These are phyloP conservation scores for Apium graveolens DNA, from an alignment of 129 eudicot species.

Conservation along the genomic window DNA sequence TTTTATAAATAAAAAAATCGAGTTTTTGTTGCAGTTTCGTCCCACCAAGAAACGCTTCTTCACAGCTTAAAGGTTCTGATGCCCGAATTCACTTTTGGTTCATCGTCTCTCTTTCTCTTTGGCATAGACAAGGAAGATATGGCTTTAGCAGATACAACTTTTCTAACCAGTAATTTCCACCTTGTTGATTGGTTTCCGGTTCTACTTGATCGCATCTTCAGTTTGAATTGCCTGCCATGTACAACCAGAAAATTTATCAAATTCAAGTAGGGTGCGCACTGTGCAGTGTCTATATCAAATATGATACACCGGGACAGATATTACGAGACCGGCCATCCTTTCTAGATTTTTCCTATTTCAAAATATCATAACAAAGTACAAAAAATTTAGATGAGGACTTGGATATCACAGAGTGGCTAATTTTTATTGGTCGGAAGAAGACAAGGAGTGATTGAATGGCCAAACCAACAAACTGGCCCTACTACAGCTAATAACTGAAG, in stretches of 20 bases:
- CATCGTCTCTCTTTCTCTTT: slow-evolving; percentile 57
- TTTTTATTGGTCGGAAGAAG: neutral
- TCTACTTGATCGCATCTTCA: slow-evolving; percentile 31
- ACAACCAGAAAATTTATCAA: neutral
- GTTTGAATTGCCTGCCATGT: slow-evolving; percentile 55
- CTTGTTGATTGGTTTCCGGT: slow-evolving; percentile 32
- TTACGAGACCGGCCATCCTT: neutral
- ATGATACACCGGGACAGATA: neutral
- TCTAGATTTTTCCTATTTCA: neutral
- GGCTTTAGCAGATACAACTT: slow-evolving; percentile 63
- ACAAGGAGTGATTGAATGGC: neutral
- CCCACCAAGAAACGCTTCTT: neutral
- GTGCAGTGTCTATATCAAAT: neutral
- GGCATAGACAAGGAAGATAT: slow-evolving; percentile 56
- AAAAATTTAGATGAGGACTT: neutral
- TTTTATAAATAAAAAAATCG: neutral
- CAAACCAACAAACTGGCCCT: neutral
- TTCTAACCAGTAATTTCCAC: slow-evolving; percentile 70
- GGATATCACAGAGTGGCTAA: neutral
- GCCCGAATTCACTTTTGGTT: slow-evolving; percentile 24
- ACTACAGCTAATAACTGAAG: neutral
- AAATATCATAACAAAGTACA: neutral
- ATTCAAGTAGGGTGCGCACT: neutral
- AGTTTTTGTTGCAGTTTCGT: neutral
- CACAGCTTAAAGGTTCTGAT: slow-evolving; percentile 28